These are phyloP conservation scores for Achaetomium macrosporum DNA, from an alignment of 2,329 filamentous ascomycete genomes.

Conservation along the genomic window DNA sequence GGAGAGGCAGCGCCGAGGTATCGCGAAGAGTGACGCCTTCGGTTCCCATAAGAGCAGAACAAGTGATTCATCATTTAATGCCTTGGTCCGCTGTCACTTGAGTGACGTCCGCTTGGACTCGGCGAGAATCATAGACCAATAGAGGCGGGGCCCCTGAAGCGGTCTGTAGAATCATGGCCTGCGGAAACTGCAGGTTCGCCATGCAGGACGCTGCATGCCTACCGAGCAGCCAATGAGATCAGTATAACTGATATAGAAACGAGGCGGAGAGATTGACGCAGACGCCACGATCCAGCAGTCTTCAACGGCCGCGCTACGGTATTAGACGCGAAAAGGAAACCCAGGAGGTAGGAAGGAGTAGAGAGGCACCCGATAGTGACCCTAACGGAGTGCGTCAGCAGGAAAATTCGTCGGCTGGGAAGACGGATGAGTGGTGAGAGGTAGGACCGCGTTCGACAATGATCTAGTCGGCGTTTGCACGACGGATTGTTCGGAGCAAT, in stretches of 20 bases:
- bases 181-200: not conserved
- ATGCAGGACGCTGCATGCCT: conserved; percentile 1
- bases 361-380: not conserved
- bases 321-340: not conserved
- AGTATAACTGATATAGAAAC: not conserved
- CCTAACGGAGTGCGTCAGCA: not conserved
- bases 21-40: not conserved
- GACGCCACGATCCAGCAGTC: conserved; percentile 14
- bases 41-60: not conserved
- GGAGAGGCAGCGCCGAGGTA: not conserved
- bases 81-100: not conserved
- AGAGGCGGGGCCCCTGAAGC: not conserved
- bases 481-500: not conserved
- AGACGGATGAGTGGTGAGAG: not conserved
- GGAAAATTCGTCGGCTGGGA: not conserved
- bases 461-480: not conserved
- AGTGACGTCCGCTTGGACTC: not conserved
- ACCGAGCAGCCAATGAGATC: not conserved
- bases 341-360: not conserved
- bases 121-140: not conserved
- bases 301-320: not conserved
- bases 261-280: not conserved
- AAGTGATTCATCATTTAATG: no score
- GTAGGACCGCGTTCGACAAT: not conserved
- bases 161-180: conserved; percentile 11